phyloP scores from a whole-genome alignment of 2,329 filamentous ascomycete species.

The Curvularia sp. region DNA sequence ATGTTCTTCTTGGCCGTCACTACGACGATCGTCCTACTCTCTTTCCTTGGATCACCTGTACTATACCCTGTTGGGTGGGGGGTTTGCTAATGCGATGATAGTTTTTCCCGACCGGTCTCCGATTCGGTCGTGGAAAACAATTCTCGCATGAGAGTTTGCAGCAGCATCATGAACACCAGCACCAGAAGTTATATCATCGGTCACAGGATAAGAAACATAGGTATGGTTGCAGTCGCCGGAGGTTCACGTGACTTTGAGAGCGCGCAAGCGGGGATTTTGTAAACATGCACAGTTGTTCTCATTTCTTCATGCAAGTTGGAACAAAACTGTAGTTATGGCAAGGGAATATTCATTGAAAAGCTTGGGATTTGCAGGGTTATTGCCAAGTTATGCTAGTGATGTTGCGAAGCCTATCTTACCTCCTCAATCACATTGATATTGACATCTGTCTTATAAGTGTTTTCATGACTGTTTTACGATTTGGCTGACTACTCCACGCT shows the following conservation, averaged over 20 bases:
- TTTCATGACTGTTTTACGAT: background rate
- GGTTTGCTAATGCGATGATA: conserved; percentile 15
- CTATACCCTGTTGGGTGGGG: background rate
- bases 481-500: background rate
- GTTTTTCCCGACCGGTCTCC: conserved; percentile 22
- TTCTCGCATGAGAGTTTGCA: conserved; percentile 7
- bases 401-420: background rate
- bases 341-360: background rate
- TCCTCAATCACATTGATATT: background rate
- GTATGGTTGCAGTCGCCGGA: background rate
- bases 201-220: background rate
- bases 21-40: background rate
- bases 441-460: background rate
- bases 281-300: background rate
- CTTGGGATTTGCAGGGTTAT: background rate
- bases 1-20: conserved; percentile 9
- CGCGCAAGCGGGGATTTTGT: background rate
- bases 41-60: background rate
- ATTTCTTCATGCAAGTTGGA: background rate
- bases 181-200: background rate
- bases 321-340: background rate
- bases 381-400: background rate
- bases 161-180: background rate
- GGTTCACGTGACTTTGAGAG: background rate
- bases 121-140: conserved; percentile 10